Percentiles rank a stretch among this genome's conserved stretches.
phyloP scores from a whole-genome alignment of 1,139 yeast genomes.

The Lodderomyces metapsilosis region DNA sequence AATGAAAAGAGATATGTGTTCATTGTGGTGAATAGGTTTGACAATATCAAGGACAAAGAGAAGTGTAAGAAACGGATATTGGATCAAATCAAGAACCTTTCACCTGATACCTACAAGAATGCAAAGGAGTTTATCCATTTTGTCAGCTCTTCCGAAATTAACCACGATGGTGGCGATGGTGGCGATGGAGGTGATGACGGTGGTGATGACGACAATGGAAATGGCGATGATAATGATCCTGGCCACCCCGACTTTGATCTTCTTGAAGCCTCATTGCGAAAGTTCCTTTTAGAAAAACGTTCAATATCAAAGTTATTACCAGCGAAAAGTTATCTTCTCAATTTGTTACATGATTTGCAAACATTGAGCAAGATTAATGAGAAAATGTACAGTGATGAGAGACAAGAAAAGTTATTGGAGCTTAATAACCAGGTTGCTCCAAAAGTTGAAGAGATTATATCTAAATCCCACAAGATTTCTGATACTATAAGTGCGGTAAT shows the following conservation, averaged over 20 bases:
- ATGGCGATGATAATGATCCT: constrained; percentile 17
- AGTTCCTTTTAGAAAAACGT: constrained; percentile 85
- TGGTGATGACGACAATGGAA: constrained; percentile 29
- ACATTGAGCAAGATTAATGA: constrained; percentile 62
- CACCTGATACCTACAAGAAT: constrained; percentile 90
- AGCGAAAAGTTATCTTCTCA: constrained; percentile 78
- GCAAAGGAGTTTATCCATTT: constrained; percentile 92
- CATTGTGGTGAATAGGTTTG: constrained; percentile 91
- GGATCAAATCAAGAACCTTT: constrained; percentile 81
- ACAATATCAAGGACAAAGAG: constrained; percentile 74
- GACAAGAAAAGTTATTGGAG: constrained; percentile 43
- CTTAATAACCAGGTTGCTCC: constrained; percentile 58
- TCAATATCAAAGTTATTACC: constrained; percentile 88
- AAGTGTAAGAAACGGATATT: constrained; percentile 74
- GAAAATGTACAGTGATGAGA: constrained; percentile 50
- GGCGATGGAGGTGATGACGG: constrained; percentile 26
- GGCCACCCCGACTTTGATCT: constrained; percentile 71
- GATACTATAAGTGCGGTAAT: constrained; percentile 62
- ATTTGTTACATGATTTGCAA: constrained; percentile 65
- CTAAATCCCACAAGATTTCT: constrained; percentile 52
- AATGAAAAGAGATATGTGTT: constrained; percentile 89
- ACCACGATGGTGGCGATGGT: constrained; percentile 19
- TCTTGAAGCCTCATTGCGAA: constrained; percentile 79
- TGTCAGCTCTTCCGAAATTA: constrained; percentile 60
- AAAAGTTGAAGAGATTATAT: constrained; percentile 52